A percentile compares a stretch with the other conserved stretches of the same genome.
Evolutionary conservation across 2,329 filamentous ascomycete species (phyloP).

Genomic region (Scolecobasidium constrictum): DNA sequence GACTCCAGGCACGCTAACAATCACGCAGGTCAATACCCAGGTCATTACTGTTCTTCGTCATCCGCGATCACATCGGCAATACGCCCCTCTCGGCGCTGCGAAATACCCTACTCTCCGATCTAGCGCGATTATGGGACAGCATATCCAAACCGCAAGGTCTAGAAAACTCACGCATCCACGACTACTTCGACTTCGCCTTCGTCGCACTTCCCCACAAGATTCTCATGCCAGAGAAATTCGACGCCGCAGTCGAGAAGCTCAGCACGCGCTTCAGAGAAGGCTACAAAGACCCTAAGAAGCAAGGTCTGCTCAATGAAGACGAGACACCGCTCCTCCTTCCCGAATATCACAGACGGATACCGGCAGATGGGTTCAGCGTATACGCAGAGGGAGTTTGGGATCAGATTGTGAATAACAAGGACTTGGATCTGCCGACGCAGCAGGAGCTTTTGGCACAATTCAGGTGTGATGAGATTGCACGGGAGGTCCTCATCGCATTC

Average conservation of each 20-base stretch:
- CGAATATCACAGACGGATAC: conserved; percentile 91
- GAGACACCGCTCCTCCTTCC: conserved; percentile 75
- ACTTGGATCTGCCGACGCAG: conserved; percentile 90
- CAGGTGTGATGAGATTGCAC: conserved; percentile 89
- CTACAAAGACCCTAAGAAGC: conserved; percentile 56
- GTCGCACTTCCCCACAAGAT: conserved; percentile 94
- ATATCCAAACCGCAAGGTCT: conserved; percentile 85
- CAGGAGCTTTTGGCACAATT: conserved; percentile 96
- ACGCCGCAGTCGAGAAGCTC: conserved; percentile 66
- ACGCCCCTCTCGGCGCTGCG: conserved; percentile 86
- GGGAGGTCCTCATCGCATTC: conserved; percentile 76
- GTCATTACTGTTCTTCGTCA: conserved; percentile 95
- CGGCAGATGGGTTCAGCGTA: conserved; percentile 89
- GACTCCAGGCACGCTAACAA: conserved; percentile 4
- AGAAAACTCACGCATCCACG: conserved; percentile 80
- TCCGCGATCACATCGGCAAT: conserved; percentile 88
- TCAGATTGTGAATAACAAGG: conserved; percentile 98
- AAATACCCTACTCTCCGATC: conserved; percentile 79
- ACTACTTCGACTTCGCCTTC: conserved; percentile 98
- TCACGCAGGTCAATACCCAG: conserved; percentile 49
- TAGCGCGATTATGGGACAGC: conserved; percentile 83
- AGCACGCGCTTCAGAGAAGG: conserved; percentile 74
- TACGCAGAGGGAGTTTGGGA: conserved; percentile 96
- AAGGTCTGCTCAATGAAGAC: conserved; percentile 56
- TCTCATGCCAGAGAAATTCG: conserved; percentile 84